A percentile compares a stretch with the other conserved stretches of the same genome.
phyloP scores from a whole-genome alignment of 768 basidiomycete species.

The Vararia minispora region DNA sequence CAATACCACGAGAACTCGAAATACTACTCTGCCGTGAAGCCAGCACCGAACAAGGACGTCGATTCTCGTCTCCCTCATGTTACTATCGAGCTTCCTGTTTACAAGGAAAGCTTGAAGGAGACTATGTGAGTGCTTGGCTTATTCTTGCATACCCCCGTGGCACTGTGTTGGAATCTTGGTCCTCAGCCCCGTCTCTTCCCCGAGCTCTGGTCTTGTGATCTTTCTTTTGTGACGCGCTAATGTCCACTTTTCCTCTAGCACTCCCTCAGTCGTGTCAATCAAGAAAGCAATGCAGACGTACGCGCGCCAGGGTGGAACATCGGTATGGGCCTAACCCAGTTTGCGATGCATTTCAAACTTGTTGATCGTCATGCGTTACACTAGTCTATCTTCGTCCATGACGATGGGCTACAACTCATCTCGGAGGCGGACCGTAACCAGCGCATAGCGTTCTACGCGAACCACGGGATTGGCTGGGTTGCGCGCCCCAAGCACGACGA shows the following conservation, averaged over 20 bases:
- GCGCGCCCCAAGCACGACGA: conserved; percentile 65
- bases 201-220: too few species aligned
- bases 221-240: too few species aligned
- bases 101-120: conserved; percentile 75
- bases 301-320: conserved; percentile 80
- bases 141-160: background rate
- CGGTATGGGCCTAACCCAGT: too few species aligned
- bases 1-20: conserved; percentile 79
- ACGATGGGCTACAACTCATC: conserved; percentile 71
- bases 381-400: conserved; percentile 72
- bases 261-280: conserved; percentile 64
- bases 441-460: conserved; percentile 64
- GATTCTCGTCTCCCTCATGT: conserved; percentile 62
- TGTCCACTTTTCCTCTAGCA: conserved; percentile 25
- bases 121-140: conserved; percentile 51
- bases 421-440: conserved; percentile 48
- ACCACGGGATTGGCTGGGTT: conserved; percentile 75
- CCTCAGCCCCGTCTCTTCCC: background rate
- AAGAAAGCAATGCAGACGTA: conserved; percentile 90
- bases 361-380: too few species aligned
- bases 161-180: background rate
- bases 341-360: too few species aligned
- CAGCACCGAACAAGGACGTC: conserved; percentile 49
- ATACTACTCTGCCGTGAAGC: conserved; percentile 66
- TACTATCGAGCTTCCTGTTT: conserved; percentile 78